Base-by-base conservation (phyloP, 2,329 filamentous ascomycete genomes). In the Epichloe elymi region DNA sequence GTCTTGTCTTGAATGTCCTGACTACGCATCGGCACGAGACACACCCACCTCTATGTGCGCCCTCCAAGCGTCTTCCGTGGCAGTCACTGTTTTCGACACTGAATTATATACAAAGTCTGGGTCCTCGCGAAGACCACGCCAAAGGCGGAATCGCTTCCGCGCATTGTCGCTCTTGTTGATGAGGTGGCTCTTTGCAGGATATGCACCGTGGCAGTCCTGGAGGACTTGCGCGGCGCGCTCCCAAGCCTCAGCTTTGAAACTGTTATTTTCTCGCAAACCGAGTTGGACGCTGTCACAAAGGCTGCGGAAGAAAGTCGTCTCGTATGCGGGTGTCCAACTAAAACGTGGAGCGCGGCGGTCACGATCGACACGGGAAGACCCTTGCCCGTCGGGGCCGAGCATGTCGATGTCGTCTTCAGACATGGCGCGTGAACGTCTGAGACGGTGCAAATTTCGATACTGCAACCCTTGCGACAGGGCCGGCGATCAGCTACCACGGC, bases 91-190 rank as follows among this genome's bases (percentile, higher is more conserved):
- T 56, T 68, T 69, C 10, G 71, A 70, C 23, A 64, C 61, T 5
- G 70, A 65, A 54, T 78, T 76, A 58, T 80, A 81, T 3, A 71
- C 61, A 52, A 81, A 81, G 12, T 77, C 74, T 2, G 74, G 72
- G 52, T 81, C 72, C 60, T 80, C 78, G 23, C 77, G 68, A 56
- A 81, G 63, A 20, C 77, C 76, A 17, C 78, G 67, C 78, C 78
- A 81, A 49, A 80, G 66, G n/a, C 78, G 74, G 54, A 80, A 81
- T 58, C 78, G 76, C 63, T 81, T 81, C 48, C 78, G 72, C 53
- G 78, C 78, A 62, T 81, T 81, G 64, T 81, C 78, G 56, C 75
- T 78, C 66, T 81, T 81, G 67, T 81, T 81, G 63, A 81, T 79
- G 37, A 81, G 72, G 50, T 81, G 78, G 57, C 71, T 74, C 65